Base-by-base conservation (phyloP, 1,284 basidiomycete species). In the Abortiporus biennis region DNA sequence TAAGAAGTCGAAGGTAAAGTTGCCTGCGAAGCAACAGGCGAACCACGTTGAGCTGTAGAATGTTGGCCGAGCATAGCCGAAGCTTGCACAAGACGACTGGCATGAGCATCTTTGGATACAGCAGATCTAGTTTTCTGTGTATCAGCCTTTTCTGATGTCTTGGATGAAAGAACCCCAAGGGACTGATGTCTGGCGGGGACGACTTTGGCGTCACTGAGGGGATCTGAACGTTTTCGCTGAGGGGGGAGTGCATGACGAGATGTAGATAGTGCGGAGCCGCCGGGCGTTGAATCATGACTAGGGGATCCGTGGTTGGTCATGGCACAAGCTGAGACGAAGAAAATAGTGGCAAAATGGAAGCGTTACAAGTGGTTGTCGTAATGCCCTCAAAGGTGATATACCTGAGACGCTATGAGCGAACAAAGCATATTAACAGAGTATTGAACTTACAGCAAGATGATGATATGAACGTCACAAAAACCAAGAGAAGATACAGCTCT, bases 121-220 rank as follows among this genome's bases (percentile, higher is more conserved):
- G n/a, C n/a, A n/a, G n/a, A n/a, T n/a, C n/a, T n/a, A n/a, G n/a
- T n/a, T n/a, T n/a, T n/a, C n/a, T n/a, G n/a, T n/a, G n/a, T n/a
- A n/a, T n/a, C n/a, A n/a, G n/a, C n/a, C n/a, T n/a, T n/a, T n/a
- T n/a, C n/a, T n/a, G n/a, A n/a, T 4, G 36, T 20, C 5, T 5
- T 6, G 20, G 19, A 6, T 8, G 20, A 37, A 37, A 21, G 22
- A 12, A 12, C 36, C 8, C 23, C 20, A 6, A 39, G 23, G 11
- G 37, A 39, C 9, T 39, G 37, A 27, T 39, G 21, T 24, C 37
- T 16, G 11, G 37, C 11, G n/a, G 37, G 37, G 8, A 19, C 5
- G 9, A 11, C 4, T 5, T 11, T 24, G 24, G 15, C 37, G 12
- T 22, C 22, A 30, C 5, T 6, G 24, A 16, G 11, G 12, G 24